These are phyloP conservation scores for Scutellaria minor DNA, from an alignment of 257 asterid species.

Conservation along the genomic window DNA sequence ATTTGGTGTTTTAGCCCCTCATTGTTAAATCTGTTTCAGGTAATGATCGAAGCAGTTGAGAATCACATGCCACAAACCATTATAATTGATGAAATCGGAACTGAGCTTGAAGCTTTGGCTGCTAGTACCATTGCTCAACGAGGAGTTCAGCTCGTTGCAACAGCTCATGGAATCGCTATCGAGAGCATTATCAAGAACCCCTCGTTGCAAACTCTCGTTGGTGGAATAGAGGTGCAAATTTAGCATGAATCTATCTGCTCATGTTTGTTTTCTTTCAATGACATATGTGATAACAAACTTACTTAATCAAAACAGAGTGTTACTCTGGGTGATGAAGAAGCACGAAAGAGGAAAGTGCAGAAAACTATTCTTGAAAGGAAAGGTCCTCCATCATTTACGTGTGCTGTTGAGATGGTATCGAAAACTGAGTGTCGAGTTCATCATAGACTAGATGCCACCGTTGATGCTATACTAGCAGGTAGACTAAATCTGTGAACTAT, in stretches of 20 bases:
- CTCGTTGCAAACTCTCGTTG: slow-evolving; percentile 89
- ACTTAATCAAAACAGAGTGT: slow-evolving; percentile 68
- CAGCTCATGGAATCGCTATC: slow-evolving; percentile 93
- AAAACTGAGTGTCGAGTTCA: slow-evolving; percentile 90
- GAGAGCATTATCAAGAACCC: slow-evolving; percentile 94
- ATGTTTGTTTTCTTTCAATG: background rate
- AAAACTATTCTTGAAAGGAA: slow-evolving; percentile 98
- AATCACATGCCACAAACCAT: slow-evolving; percentile 98
- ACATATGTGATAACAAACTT: slow-evolving; percentile 6
- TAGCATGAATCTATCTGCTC: slow-evolving; percentile 3
- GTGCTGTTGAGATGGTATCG: slow-evolving; percentile 94
- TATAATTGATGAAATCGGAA: slow-evolving; percentile 95
- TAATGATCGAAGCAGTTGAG: slow-evolving; percentile 99
- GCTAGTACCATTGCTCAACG: slow-evolving; percentile 98
- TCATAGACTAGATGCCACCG: slow-evolving; percentile 88
- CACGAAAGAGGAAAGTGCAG: slow-evolving; percentile 96
- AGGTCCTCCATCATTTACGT: slow-evolving; percentile 92
- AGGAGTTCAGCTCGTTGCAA: slow-evolving; percentile 99
- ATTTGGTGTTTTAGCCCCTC: slow-evolving; percentile 22
- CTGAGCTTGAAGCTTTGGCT: slow-evolving; percentile 96
- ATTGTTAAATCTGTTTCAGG: slow-evolving; percentile 48
- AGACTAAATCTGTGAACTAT: background rate
- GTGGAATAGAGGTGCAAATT: slow-evolving; percentile 89
- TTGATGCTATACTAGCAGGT: slow-evolving; percentile 94
- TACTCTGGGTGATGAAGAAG: slow-evolving; percentile 99